Conservation (phyloP, 164 flowering plant species). For the Piper longum region DNA sequence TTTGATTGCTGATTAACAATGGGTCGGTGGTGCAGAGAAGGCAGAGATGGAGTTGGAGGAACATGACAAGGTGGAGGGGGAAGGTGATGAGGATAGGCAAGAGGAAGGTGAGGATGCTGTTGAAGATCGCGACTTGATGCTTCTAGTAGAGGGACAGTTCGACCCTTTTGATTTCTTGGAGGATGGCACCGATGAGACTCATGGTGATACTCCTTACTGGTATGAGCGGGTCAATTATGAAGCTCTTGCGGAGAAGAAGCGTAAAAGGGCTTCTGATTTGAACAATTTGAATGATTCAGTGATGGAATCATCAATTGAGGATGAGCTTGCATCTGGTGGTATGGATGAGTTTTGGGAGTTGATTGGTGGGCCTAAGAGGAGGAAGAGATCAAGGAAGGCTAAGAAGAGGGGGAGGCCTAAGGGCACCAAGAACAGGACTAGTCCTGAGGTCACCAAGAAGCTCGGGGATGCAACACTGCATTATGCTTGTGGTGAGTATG, state of each 20-base stretch:
- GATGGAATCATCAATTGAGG: conserved; percentile 40
- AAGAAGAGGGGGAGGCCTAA: conserved; percentile 61
- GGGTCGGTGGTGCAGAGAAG: not conserved
- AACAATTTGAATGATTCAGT: conserved; percentile 19
- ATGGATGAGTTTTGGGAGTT: conserved; percentile 46
- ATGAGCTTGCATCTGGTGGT: conserved; percentile 17
- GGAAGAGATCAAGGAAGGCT: conserved; percentile 35
- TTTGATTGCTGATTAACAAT: no score
- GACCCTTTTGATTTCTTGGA: conserved; percentile 43
- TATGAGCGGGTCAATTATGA: conserved; percentile 55
- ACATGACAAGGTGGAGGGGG: conserved; percentile 16
- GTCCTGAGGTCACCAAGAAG: conserved; percentile 38
- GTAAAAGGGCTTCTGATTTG: conserved; percentile 23
- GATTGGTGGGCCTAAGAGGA: conserved; percentile 30
- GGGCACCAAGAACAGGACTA: conserved; percentile 52
- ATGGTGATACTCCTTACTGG: conserved; percentile 32
- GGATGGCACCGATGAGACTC: conserved; percentile 18
- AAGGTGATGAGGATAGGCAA: conserved; percentile 18
- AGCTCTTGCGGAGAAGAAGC: conserved; percentile 51
- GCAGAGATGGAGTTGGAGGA: conserved; percentile 3
- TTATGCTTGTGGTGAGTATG: conserved; percentile 19
- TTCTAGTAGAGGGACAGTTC: conserved; percentile 35
- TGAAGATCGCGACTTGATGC: conserved; percentile 21
- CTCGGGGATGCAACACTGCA: conserved; percentile 67
- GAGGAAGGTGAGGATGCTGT: conserved; percentile 25